Conservation (phyloP, 78 protist species). For the Dictyostelium discoideum region DNA sequence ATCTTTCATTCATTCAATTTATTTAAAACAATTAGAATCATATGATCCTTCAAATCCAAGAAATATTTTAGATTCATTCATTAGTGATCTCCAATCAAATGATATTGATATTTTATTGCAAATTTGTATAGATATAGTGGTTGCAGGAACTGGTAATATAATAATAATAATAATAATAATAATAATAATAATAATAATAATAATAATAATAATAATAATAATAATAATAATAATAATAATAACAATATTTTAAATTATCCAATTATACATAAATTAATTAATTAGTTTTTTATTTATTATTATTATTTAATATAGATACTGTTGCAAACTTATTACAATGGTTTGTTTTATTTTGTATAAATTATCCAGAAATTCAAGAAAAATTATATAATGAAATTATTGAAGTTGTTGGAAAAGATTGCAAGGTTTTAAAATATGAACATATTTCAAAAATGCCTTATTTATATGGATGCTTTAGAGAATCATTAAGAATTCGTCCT, state of each 20-base stretch:
- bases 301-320: neutral
- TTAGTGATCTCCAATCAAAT: neutral
- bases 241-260: too few relatives aligned
- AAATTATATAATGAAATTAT: constrained; percentile 6
- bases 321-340: neutral
- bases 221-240: too few relatives aligned
- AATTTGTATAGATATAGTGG: neutral
- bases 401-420: constrained; percentile 17
- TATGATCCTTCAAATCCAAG: neutral
- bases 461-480: neutral
- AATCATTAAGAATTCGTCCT: neutral
- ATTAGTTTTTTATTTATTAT: too few relatives aligned
- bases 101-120: neutral
- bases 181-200: too few relatives aligned
- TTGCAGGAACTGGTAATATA: constrained; percentile 21
- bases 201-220: too few relatives aligned
- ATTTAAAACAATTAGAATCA: constrained; percentile 14
- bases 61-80: constrained; percentile 30
- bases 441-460: neutral
- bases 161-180: too few relatives aligned
- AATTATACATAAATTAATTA: too few relatives aligned
- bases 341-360: neutral
- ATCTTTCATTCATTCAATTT: neutral
- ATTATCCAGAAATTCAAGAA: constrained; percentile 52
- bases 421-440: neutral